Evolutionary conservation across 192 early-diverging fungal genomes (phyloP).

Genomic region (Helicostylum pulchrum): DNA sequence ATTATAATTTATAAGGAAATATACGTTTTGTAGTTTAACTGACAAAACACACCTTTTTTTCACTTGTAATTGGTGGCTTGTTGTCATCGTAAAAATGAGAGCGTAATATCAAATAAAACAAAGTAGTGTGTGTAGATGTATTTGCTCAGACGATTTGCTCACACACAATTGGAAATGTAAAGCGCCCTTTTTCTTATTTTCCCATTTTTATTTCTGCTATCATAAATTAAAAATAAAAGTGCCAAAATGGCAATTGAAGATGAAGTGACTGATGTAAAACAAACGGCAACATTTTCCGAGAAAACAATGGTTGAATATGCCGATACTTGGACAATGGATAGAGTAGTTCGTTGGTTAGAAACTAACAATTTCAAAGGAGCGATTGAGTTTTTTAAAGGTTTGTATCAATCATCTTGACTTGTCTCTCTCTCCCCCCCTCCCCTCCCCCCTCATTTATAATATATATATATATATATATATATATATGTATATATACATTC

Average conservation of each 20-base stretch:
- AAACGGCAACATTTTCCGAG: background rate
- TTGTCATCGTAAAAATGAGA: too few species aligned
- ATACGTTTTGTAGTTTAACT: too few species aligned
- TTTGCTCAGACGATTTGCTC: too few species aligned
- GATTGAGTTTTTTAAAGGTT: conserved; percentile 12
- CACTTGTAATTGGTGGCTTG: too few species aligned
- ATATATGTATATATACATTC: too few species aligned
- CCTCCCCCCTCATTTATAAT: too few species aligned
- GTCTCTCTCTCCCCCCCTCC: background rate
- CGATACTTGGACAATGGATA: conserved; percentile 9
- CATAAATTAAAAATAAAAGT: background rate
- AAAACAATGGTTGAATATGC: background rate
- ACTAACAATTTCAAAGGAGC: background rate
- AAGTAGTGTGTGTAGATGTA: too few species aligned
- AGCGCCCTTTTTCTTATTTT: background rate
- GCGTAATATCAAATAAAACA: too few species aligned
- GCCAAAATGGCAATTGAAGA: background rate
- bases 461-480: too few species aligned
- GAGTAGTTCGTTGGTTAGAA: conserved; percentile 9
- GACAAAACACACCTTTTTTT: too few species aligned
- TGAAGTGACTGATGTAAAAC: background rate
- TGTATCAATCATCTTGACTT: background rate
- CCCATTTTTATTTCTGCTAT: background rate
- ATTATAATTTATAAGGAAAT: too few species aligned
- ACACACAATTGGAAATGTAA: too few species aligned